Base-by-base conservation (phyloP, 805 yeast genomes). In the Blastobotrys americana region DNA sequence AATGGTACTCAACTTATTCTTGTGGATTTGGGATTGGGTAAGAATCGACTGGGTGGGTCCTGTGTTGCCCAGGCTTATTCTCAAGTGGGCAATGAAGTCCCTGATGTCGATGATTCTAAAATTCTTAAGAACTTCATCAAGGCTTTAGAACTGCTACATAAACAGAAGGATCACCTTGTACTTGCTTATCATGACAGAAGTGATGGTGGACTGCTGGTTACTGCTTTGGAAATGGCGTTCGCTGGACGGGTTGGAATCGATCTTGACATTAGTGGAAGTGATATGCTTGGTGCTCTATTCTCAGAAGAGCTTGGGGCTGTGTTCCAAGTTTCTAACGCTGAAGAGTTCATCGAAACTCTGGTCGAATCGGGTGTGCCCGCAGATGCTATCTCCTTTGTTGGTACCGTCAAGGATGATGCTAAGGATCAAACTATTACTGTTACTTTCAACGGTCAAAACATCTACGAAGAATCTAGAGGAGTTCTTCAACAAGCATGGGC, bases 291-390 rank as follows among this genome's bases (percentile, higher is more conserved):
- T 10, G 70, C 73, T 27, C 69, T 89, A 57, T 93, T 93, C 73
- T 83, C 82, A 61, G 98, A 93, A 69, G 97, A 93, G 63, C 74
- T 93, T 39, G 98, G 97, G 62, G 90, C 95, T 28, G 95, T 90
- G 21, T 88, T 93, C 88, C 98, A 93, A 66, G 74, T 90, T 54
- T 54, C 70, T 22, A 80, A 81, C 46, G 70, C 72, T 39, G 73
- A 68, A 2, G 63, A 69, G 42, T 85, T 93, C 59, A 70, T 67
- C 34, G 52, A 71, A 10, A 61, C 83, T 8, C 74, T 90, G 41
- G 63, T 57, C n/a, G 61, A 69, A 22, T 67, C 79, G 59, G 86
- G 85, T 47, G 72, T 93, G 34, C 60, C 79, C 4, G 59, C 70
- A 2, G 71, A 70, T 8, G 72, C 63, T 53, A 67, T 90, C 49